Evolutionary conservation across 177 flowering plant species (phyloP).

Genomic region (Tripterygium wilfordii): DNA sequence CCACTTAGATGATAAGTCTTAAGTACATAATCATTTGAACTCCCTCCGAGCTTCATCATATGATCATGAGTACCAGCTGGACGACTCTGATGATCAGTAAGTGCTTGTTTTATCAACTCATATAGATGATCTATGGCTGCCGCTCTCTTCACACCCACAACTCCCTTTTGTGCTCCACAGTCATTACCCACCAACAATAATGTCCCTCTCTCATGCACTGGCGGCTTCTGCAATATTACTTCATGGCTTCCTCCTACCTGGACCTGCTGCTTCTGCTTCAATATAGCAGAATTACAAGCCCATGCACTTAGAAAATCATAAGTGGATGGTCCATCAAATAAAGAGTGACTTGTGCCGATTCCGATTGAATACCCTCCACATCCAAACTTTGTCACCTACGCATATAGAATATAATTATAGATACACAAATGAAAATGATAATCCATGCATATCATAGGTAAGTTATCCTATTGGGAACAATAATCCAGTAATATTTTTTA

Average conservation of each 20-base stretch:
- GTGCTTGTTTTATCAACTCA: constrained; percentile 30
- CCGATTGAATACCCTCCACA: constrained; percentile 60
- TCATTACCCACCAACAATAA: constrained; percentile 10
- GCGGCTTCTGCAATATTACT: constrained; percentile 29
- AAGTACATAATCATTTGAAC: constrained; percentile 15
- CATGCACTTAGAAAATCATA: constrained; percentile 40
- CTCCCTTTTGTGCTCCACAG: background rate
- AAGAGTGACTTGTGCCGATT: constrained; percentile 45
- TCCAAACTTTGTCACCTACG: constrained; percentile 46
- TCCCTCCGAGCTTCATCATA: too few species aligned
- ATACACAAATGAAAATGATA: background rate
- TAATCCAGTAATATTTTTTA: too few species aligned
- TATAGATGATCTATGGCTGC: constrained; percentile 47
- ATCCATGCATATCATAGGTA: background rate
- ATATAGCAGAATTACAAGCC: constrained; percentile 28
- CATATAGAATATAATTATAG: background rate
- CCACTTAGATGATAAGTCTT: constrained; percentile 32
- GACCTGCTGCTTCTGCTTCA: constrained; percentile 14
- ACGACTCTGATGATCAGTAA: background rate
- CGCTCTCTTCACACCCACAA: constrained; percentile 13
- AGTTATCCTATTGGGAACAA: too few species aligned
- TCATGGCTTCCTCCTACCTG: constrained; percentile 5
- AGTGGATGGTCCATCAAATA: constrained; percentile 45
- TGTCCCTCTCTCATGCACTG: constrained; percentile 41
- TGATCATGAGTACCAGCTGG: background rate